Conservation (phyloP, 2,329 filamentous ascomycete genomes). For the Xylariaceae sp. region DNA sequence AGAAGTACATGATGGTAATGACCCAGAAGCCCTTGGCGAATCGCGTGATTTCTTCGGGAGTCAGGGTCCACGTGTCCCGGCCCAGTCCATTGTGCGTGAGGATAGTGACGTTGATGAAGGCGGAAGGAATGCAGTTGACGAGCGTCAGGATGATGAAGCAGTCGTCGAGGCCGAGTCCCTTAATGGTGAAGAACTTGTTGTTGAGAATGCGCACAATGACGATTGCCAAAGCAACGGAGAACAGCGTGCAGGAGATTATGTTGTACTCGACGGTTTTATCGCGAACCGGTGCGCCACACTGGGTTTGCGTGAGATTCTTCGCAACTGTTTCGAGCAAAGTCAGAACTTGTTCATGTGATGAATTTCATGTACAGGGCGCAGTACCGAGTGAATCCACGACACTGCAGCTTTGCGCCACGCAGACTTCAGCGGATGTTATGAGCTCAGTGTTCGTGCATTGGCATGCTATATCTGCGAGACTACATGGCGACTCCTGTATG, state of each 20-base stretch:
- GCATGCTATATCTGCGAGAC: constrained; percentile 6
- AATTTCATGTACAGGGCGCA: background rate
- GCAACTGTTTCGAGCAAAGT: constrained; percentile 3
- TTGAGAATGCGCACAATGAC: constrained; percentile 11
- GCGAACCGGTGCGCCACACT: constrained; percentile 10
- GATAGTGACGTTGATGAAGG: constrained; percentile 12
- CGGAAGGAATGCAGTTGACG: constrained; percentile 10
- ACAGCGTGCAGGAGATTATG: constrained; percentile 7
- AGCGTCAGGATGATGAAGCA: constrained; percentile 11
- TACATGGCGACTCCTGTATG: constrained; percentile 7
- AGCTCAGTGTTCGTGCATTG: constrained; percentile 9
- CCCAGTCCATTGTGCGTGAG: constrained; percentile 20
- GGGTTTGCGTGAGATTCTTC: constrained; percentile 14
- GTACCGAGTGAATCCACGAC: constrained; percentile 3
- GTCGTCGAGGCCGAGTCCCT: constrained; percentile 13
- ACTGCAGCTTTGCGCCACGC: constrained; percentile 6
- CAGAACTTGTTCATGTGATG: background rate
- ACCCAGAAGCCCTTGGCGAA: constrained; percentile 21
- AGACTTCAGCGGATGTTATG: constrained; percentile 1
- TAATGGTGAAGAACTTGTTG: constrained; percentile 10
- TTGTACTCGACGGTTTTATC: constrained; percentile 10
- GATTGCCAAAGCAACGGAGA: constrained; percentile 6
- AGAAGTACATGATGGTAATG: constrained; percentile 13
- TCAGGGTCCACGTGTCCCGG: constrained; percentile 24
- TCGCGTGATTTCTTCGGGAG: constrained; percentile 19